Evolutionary conservation across 2,329 filamentous ascomycete genomes (phyloP), one percentile per base, ranked within the genome.

Genomic region (Fusarium subtropicale): DNA sequence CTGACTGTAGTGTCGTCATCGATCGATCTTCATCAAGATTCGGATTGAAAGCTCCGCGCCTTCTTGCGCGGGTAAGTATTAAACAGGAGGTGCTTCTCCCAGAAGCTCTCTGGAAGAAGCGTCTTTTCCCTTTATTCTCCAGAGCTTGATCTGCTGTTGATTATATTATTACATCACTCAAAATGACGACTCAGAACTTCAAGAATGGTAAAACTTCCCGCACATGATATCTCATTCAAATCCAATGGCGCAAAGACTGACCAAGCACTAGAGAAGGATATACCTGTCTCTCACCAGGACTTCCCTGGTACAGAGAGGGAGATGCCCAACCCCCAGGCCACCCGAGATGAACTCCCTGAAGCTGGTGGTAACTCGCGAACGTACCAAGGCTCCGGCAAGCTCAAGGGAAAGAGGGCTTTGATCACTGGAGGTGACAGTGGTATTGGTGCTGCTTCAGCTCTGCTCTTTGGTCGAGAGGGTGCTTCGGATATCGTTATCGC

Each of bases 351-450:
- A 61, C 79, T 94, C 3, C 92, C 92, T 0, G 90, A 88, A 7
- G 85, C 87, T 20, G 87, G 91, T 61, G 90, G 90, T 38, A 88
- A 88, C 15, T 89, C 87, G 71, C 87, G 91, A 73, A 86, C 85
- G 48, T 95, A 96, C 81, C 89, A 90, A 76, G 87, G 91, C 6
- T 91, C 92, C 2, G 89, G 88, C 50, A 97, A 96, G 81, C 87
- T 96, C 9, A 80, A 87, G 73, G 92, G 89, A 66, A 92, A 91
- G 79, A 91, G 88, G 62, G 92, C 92, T 10, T 79, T 96, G 60
- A 95, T 96, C 74, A 95, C 92, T 0, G 92, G 92, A 18, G 92
- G 92, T 5, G 92, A 95, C 78, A 90, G 87, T 9, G 92, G 92
- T 3, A 95, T 96, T 68, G 92, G 92, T 9, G 88, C 91, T 38